Conservation (phyloP, 2,329 filamentous ascomycete species). For the Epichloe coenophiala region DNA sequence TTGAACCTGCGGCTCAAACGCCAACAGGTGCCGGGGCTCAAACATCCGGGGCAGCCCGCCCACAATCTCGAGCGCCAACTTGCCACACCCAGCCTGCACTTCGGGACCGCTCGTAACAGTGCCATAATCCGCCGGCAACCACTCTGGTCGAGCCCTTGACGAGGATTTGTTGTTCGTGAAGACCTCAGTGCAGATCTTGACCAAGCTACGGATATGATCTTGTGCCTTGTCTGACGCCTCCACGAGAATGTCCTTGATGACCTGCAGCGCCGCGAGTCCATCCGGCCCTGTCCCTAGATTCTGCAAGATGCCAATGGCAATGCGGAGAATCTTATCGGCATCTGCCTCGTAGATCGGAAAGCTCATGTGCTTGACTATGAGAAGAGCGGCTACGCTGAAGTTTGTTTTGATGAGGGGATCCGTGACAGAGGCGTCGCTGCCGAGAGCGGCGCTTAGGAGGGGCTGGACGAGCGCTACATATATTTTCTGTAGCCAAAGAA, state of each 20-base stretch:
- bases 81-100: slow-evolving; percentile 26
- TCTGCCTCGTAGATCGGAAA: slow-evolving; percentile 41
- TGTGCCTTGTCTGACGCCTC: slow-evolving; percentile 31
- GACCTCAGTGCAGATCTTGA: slow-evolving; percentile 30
- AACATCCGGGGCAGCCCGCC: slow-evolving; percentile 33
- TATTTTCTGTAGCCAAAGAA: slow-evolving; percentile 34
- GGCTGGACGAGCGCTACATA: slow-evolving; percentile 33
- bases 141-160: slow-evolving; percentile 13
- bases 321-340: slow-evolving; percentile 29
- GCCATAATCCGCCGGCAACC: slow-evolving; percentile 17
- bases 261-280: slow-evolving; percentile 31
- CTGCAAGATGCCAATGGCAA: slow-evolving; percentile 34
- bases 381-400: slow-evolving; percentile 33
- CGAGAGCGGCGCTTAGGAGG: slow-evolving; percentile 28
- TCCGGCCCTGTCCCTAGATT: slow-evolving; percentile 29
- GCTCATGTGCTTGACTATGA: slow-evolving; percentile 34
- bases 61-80: slow-evolving; percentile 33
- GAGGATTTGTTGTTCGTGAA: slow-evolving; percentile 17
- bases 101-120: slow-evolving; percentile 7
- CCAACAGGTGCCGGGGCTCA: slow-evolving; percentile 32
- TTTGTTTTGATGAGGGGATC: slow-evolving; percentile 21
- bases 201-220: slow-evolving; percentile 34
- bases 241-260: slow-evolving; percentile 34
- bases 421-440: slow-evolving; percentile 15
- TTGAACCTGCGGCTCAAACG: slow-evolving; percentile 29